These are phyloP conservation scores for Phialophora expanda DNA, from an alignment of 2,329 filamentous ascomycete species.

Conservation along the genomic window DNA sequence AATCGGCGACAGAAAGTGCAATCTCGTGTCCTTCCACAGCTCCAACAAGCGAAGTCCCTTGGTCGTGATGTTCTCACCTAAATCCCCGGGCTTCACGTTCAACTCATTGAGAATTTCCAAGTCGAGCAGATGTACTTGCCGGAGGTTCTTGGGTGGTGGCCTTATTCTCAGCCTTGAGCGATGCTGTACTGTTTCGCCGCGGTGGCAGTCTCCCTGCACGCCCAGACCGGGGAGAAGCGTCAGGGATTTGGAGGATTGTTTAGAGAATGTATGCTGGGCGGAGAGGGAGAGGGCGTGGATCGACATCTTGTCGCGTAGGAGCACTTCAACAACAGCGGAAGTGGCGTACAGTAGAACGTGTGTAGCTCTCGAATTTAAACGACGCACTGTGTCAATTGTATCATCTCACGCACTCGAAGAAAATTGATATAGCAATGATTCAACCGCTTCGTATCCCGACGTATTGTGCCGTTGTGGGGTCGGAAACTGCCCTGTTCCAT, in stretches of 20 bases:
- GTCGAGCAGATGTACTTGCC: constrained; percentile 42
- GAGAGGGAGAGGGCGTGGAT: constrained; percentile 30
- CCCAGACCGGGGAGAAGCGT: constrained; percentile 39
- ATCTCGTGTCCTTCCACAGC: constrained; percentile 36
- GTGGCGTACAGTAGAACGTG: not conserved
- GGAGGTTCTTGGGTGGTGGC: constrained; percentile 40
- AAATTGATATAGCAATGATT: not conserved
- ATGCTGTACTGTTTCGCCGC: constrained; percentile 39
- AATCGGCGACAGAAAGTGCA: constrained; percentile 34
- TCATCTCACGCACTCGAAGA: too few relatives aligned
- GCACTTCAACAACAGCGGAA: not conserved
- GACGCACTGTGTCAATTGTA: not conserved
- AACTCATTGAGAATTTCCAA: constrained; percentile 36
- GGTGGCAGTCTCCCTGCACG: constrained; percentile 41
- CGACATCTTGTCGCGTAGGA: not conserved
- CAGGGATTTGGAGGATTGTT: constrained; percentile 34
- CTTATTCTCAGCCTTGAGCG: constrained; percentile 35
- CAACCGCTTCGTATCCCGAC: not conserved
- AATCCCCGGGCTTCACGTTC: constrained; percentile 31
- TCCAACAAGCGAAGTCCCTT: constrained; percentile 22
- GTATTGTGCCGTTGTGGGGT: not conserved
- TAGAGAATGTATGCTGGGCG: constrained; percentile 39
- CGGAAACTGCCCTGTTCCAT: not conserved
- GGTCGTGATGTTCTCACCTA: constrained; percentile 42
- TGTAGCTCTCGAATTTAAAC: not conserved